Percentiles rank a stretch among this genome's conserved stretches.
Evolutionary conservation across 768 basidiomycete genomes (phyloP).

Genomic region (Tulasnella sp.): DNA sequence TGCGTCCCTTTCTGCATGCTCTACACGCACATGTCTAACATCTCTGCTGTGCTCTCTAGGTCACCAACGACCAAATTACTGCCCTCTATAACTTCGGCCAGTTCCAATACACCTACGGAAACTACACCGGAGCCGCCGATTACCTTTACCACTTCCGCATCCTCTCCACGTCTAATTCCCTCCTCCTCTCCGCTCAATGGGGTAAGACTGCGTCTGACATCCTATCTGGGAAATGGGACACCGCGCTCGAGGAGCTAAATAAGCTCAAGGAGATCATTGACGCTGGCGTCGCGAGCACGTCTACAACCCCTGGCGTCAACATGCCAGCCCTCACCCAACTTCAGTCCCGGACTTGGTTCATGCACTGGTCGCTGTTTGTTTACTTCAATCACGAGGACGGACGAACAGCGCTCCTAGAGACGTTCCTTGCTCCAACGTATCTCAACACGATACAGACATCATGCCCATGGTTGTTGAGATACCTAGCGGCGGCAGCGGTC

Average conservation of each 20-base stretch:
- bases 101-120: conserved; percentile 97
- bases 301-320: conserved; percentile 26
- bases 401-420: conserved; percentile 84
- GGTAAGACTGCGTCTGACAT: conserved; percentile 97
- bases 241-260: conserved; percentile 91
- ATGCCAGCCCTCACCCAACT: conserved; percentile 60
- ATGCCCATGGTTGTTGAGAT: conserved; percentile 88
- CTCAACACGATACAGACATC: conserved; percentile 98
- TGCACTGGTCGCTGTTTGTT: conserved; percentile 97
- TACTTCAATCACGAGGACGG: conserved; percentile 96
- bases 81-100: conserved; percentile 96
- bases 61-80: conserved; percentile 89
- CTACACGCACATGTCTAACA: background rate
- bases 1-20: conserved; percentile 35
- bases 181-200: conserved; percentile 96
- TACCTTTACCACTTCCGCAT: conserved; percentile 99
- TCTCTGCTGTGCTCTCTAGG: conserved; percentile 45
- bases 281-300: conserved; percentile 19
- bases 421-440: conserved; percentile 92
- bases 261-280: conserved; percentile 90
- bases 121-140: conserved; percentile 92
- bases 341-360: conserved; percentile 90
- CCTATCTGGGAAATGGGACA: conserved; percentile 87
- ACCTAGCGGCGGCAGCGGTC: conserved; percentile 86
- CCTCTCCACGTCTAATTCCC: conserved; percentile 84